phyloP scores from a whole-genome alignment of 192 early-diverging fungal genomes.

The Pilobolus umbonatus region DNA sequence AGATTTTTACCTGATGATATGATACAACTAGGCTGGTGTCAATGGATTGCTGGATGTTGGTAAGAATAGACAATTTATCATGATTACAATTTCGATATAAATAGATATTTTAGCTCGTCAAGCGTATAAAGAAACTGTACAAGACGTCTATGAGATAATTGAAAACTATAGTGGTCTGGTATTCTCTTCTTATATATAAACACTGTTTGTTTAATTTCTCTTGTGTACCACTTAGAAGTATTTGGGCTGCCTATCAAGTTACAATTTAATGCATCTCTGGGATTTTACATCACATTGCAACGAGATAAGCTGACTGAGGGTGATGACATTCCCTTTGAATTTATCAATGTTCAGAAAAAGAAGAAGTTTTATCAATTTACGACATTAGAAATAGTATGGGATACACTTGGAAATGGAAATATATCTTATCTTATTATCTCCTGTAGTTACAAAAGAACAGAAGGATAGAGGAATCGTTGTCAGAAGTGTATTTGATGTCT shows the following conservation, averaged over 20 bases:
- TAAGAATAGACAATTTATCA: constrained; percentile 8
- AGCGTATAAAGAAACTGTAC: constrained; percentile 70
- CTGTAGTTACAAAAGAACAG: constrained; percentile 75
- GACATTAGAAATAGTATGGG: constrained; percentile 67
- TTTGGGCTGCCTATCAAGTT: constrained; percentile 60
- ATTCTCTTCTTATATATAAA: no score
- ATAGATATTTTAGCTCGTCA: constrained; percentile 60
- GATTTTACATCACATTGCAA: constrained; percentile 56
- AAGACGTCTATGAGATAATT: constrained; percentile 65
- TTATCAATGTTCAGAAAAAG: constrained; percentile 70
- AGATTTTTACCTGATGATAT: no score
- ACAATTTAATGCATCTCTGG: constrained; percentile 53
- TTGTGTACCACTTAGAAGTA: constrained; percentile 40
- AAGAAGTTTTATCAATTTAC: constrained; percentile 63
- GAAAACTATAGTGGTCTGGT: constrained; percentile 43
- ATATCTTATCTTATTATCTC: background rate
- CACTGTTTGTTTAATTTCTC: no score
- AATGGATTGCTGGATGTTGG: constrained; percentile 85
- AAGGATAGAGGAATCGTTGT: constrained; percentile 73
- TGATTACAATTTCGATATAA: background rate
- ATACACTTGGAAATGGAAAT: background rate
- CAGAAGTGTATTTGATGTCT: constrained; percentile 78
- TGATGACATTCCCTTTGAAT: constrained; percentile 51
- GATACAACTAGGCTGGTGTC: constrained; percentile 58
- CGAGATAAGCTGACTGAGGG: constrained; percentile 36